Evolutionary conservation across 192 early-diverging fungal genomes (phyloP).

Genomic region (Radiomyces spectabilis): DNA sequence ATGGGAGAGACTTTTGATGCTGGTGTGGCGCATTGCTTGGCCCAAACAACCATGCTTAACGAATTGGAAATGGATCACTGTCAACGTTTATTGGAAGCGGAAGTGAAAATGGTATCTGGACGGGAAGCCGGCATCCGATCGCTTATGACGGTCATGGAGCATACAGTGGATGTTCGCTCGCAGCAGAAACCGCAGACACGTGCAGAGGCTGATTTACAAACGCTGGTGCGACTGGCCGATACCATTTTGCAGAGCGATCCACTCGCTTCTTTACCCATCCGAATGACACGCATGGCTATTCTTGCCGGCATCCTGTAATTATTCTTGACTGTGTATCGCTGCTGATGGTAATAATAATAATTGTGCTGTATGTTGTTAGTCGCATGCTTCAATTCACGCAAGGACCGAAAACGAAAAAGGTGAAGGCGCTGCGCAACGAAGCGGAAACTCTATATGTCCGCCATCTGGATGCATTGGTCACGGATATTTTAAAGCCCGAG

Average conservation of each 20-base stretch:
- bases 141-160: constrained; percentile 11
- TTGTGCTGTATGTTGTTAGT: too few species aligned
- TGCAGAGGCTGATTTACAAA: constrained; percentile 5
- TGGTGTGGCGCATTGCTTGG: constrained; percentile 19
- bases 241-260: not conserved
- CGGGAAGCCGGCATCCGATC: not conserved
- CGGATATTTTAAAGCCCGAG: not conserved
- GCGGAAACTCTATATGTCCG: not conserved
- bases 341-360: too few species aligned
- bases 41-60: constrained; percentile 8
- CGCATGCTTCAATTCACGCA: constrained; percentile 23
- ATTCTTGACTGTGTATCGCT: too few species aligned
- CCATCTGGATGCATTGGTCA: constrained; percentile 2
- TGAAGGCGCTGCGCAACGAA: not conserved
- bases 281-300: constrained; percentile 3
- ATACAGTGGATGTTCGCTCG: constrained; percentile 15
- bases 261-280: not conserved
- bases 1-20: constrained; percentile 14
- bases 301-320: constrained; percentile 22
- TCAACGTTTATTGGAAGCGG: not conserved
- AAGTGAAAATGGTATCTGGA: not conserved
- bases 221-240: not conserved
- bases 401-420: constrained; percentile 11
- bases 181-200: constrained; percentile 1
- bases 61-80: constrained; percentile 9